These are phyloP conservation scores for Alternaria panax DNA, from an alignment of 2,329 filamentous ascomycete genomes.

Conservation along the genomic window DNA sequence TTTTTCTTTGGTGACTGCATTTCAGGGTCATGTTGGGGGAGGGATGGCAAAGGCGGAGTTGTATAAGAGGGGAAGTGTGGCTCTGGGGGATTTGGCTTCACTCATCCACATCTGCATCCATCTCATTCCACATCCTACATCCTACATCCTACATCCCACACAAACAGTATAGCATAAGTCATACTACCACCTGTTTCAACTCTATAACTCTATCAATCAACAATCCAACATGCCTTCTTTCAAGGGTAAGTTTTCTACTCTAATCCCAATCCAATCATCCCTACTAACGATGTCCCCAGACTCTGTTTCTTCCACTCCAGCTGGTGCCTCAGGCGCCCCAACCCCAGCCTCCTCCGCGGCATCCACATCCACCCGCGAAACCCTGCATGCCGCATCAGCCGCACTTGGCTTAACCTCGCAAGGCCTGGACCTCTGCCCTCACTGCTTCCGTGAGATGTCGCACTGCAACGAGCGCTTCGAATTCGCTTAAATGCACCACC, in stretches of 20 bases:
- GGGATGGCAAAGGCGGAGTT: conserved; percentile 12
- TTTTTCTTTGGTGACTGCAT: conserved; percentile 14
- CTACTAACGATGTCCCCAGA: conserved; percentile 19
- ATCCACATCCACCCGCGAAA: conserved; percentile 29
- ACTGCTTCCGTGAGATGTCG: conserved; percentile 38
- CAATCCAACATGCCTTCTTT: conserved; percentile 28
- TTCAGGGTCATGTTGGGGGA: conserved; percentile 17
- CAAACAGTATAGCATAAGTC: not conserved
- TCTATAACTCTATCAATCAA: not conserved
- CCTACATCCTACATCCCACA: not conserved
- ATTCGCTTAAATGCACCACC: conserved; percentile 20
- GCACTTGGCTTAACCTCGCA: conserved; percentile 27
- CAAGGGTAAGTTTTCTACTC: conserved; percentile 19
- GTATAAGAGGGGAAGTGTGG: conserved; percentile 20
- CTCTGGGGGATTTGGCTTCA: not conserved
- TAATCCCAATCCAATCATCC: not conserved
- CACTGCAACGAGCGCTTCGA: conserved; percentile 38
- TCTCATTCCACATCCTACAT: not conserved
- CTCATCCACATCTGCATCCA: not conserved
- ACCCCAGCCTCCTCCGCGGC: conserved; percentile 26
- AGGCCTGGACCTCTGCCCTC: conserved; percentile 36
- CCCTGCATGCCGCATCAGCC: conserved; percentile 31
- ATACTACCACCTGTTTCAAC: not conserved
- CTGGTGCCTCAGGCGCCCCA: conserved; percentile 29
- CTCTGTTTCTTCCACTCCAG: conserved; percentile 35